These are phyloP conservation scores for Stipa capillata DNA, from an alignment of 176 grass and related monocot species.

Conservation along the genomic window DNA sequence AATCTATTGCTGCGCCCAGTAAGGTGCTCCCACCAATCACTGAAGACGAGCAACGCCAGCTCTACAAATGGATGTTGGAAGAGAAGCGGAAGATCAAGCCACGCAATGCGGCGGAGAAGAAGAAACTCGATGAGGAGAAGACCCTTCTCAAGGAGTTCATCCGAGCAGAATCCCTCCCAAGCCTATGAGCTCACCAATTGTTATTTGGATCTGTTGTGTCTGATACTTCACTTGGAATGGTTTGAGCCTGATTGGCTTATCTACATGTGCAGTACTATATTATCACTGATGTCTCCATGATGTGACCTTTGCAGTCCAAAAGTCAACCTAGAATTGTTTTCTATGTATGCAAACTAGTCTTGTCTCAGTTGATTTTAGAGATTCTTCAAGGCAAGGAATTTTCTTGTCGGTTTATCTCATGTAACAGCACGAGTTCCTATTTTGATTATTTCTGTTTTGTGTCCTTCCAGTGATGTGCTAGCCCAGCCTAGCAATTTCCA, in stretches of 20 bases:
- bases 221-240: background rate
- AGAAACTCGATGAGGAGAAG: conserved; percentile 79
- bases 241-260: background rate
- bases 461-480: background rate
- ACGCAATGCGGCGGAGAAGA: conserved; percentile 49
- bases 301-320: background rate
- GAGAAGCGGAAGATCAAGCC: conserved; percentile 87
- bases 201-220: background rate
- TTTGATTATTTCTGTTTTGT: background rate
- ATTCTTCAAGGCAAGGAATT: background rate
- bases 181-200: conserved; percentile 25
- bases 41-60: conserved; percentile 58
- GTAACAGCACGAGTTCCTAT: background rate
- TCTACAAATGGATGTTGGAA: conserved; percentile 90
- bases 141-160: conserved; percentile 89
- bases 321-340: background rate
- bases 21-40: conserved; percentile 61
- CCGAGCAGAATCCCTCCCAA: conserved; percentile 46
- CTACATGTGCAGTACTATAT: background rate
- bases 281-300: background rate
- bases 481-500: background rate
- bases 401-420: background rate
- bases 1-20: background rate
- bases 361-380: background rate
- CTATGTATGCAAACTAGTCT: background rate